Evolutionary conservation across 2,329 filamentous ascomycete species (phyloP).

Genomic region (Penicillium italicum): DNA sequence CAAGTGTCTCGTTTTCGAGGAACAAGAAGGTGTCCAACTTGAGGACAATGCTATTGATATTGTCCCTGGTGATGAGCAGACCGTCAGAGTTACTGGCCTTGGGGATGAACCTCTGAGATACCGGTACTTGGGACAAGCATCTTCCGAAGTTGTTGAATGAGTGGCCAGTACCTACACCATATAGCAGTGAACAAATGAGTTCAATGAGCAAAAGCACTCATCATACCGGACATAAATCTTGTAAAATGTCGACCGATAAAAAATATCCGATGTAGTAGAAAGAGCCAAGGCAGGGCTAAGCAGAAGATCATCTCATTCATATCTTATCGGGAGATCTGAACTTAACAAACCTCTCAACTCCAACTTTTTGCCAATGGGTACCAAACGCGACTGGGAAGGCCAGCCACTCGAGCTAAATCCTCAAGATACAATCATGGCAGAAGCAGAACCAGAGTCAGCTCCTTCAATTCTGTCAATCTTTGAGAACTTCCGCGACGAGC

Average conservation of each 20-base stretch:
- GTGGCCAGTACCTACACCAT: not conserved
- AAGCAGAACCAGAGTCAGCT: constrained; percentile 14
- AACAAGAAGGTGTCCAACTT: constrained; percentile 52
- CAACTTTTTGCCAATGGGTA: constrained; percentile 28
- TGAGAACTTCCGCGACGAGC: constrained; percentile 75
- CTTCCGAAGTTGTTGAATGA: constrained; percentile 6
- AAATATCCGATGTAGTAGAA: not conserved
- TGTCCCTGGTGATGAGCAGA: constrained; percentile 57
- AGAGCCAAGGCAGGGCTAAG: too few relatives aligned
- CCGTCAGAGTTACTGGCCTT: constrained; percentile 27
- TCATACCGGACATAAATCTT: not conserved
- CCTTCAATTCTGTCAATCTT: constrained; percentile 67
- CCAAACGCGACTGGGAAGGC: constrained; percentile 41
- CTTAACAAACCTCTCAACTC: constrained; percentile 8
- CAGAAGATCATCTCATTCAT: not conserved
- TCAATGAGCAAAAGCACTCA: not conserved
- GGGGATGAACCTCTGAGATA: constrained; percentile 23
- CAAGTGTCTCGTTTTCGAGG: constrained; percentile 60
- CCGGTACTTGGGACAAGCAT: constrained; percentile 28
- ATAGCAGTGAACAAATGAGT: not conserved
- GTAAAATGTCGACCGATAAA: not conserved
- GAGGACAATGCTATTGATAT: constrained; percentile 57
- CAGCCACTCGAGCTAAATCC: constrained; percentile 19
- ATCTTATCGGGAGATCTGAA: constrained; percentile 10
- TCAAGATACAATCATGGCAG: constrained; percentile 12